Evolutionary conservation across 116 monocot species (phyloP), one percentile per base, ranked within the genome.

Genomic region (Dioscorea cayenensis): DNA sequence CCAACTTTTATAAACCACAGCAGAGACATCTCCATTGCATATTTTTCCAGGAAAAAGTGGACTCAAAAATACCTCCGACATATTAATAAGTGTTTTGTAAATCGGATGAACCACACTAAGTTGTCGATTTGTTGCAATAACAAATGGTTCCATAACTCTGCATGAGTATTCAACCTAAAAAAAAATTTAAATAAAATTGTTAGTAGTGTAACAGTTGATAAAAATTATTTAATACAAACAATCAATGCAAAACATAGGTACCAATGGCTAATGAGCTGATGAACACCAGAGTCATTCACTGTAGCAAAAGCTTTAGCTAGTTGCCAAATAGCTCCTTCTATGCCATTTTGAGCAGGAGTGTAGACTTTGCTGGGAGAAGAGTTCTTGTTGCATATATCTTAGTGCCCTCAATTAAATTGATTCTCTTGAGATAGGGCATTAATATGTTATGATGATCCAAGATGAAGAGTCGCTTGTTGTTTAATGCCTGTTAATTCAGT

Each of bases 251-350:
- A 52, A 52, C 1, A 19, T 7, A 13, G 66, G 29, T 76, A 88
- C 93, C 90, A 94, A 76, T 94, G 93, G 78, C 90, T 87, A 59
- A 87, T 85, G 36, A 90, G 87, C 60, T 87, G 75, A 77, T 94
- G 93, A 37, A 73, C 60, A 48, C 90, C 89, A 16, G 81, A 85
- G 61, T 94, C 93, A 37, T 87, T 83, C 18, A 87, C 87, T 7
- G 69, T 66, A 7, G 63, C 90, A 36, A 85, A 94, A 14, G 90
- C 85, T 71, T 94, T 94, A 12, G 94, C 90, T 49, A 94, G 60
- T 64, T 83, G 75, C 94, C 94, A 94, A 8, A 82, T 72, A 0
- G 77, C 63, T 6, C 77, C 78, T 43, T 85, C 70, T 0, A 85
- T 71, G 1, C 87, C 94, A 5, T 64, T 14, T 8, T 60, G 36